Evolutionary conservation across 169 alveolate genomes (phyloP), one percentile per base, ranked within the genome.

Genomic region (Cystoisospora suis): DNA sequence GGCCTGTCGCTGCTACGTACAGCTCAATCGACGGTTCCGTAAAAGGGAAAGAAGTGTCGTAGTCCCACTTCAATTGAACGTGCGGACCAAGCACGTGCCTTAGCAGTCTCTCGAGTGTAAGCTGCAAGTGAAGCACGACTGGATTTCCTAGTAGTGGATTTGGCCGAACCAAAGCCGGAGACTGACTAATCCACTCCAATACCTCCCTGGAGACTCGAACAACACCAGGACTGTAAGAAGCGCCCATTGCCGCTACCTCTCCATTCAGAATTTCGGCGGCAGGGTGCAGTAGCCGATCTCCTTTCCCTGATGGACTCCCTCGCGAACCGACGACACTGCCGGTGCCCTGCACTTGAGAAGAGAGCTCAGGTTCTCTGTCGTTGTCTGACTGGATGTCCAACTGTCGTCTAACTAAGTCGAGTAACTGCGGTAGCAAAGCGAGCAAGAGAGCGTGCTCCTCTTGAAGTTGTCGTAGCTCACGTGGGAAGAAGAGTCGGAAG

Each of bases 11-110:
- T 53, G 65, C 65, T 2, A 96, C 94, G 81, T 96, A 97, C 15
- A 96, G 93, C 89, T 96, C 98, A 70, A 96, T 49, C 32, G 97
- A 94, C 45, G 98, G 98, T 34, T 94, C 95, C 15, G 97, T 96
- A 70, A 96, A 96, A 6, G 98, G 98, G 87, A 96, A 96, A 42
- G 95, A 83, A 9, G 95, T 96, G 40, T 93, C 95, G 42, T 85
- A 40, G 47, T 93, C 94, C 98, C 98, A 96, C 86, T 97, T 92
- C 95, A 90, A 88, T 88, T 94, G 95, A 0, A 94, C 94, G 83
- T 93, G 95, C 75, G 38, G 27, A 3, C 98, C 45, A 49, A 96
- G 95, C 27, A 96, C 58, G 53, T 91, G 93, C 69, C 70, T 86
- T 6, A 96, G 94, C 3, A 96, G 94, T 61, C 93, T 93, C 83